Evolutionary conservation across 352 stramenopile genomes (phyloP).

Genomic region (Pythium pyrilobum): DNA sequence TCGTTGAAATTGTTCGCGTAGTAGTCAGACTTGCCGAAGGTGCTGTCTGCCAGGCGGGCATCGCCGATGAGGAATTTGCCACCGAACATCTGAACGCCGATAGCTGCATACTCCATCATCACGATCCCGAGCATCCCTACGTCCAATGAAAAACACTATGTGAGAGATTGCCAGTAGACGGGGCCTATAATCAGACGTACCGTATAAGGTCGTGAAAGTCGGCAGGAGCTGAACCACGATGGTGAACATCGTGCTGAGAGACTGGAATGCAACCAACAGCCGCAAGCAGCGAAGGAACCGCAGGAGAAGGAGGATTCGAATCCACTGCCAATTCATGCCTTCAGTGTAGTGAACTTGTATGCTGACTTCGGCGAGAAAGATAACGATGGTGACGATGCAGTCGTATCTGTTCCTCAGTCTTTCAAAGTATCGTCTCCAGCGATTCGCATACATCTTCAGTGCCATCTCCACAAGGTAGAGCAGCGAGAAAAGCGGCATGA

Average conservation of each 20-base stretch:
- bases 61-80: conserved; percentile 43
- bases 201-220: conserved; percentile 51
- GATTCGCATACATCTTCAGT: conserved; percentile 66
- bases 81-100: conserved; percentile 63
- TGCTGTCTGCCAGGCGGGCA: conserved; percentile 23
- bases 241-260: conserved; percentile 46
- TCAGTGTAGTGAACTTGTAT: conserved; percentile 42
- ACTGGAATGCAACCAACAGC: conserved; percentile 40
- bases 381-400: conserved; percentile 65
- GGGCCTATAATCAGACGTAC: conserved; percentile 13
- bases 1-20: conserved; percentile 82
- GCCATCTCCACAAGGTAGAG: conserved; percentile 80
- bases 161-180: neutral
- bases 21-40: conserved; percentile 48
- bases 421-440: conserved; percentile 48
- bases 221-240: conserved; percentile 44
- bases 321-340: conserved; percentile 39
- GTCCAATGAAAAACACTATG: neutral
- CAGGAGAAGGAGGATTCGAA: conserved; percentile 50
- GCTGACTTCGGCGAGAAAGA: conserved; percentile 45
- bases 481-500: conserved; percentile 65
- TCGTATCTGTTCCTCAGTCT: conserved; percentile 80
- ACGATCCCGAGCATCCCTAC: conserved; percentile 51
- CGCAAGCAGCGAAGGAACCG: conserved; percentile 53
- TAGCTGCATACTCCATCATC: conserved; percentile 50